Base-by-base conservation (phyloP, 2,329 filamentous ascomycete genomes). In the Neonectria neomacrospora region DNA sequence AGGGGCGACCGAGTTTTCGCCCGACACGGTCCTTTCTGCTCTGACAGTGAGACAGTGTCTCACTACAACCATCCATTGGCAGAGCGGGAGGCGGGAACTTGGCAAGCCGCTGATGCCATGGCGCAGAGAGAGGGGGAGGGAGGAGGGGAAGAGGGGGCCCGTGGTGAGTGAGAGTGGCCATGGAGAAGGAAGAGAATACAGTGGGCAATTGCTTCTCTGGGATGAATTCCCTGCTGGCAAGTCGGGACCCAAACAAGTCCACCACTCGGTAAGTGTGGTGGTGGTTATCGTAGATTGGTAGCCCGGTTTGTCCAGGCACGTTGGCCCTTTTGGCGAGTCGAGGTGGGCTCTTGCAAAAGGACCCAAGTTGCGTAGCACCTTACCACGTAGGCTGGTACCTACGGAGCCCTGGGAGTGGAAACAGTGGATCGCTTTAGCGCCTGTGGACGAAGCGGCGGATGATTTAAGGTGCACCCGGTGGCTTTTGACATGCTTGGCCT, bases 381-480 rank as follows among this genome's bases (percentile, higher is more conserved):
- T 54, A 18, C 64, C 51, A 66, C 54, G 30, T 37, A 22, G 12
- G 45, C 32, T 18, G 59, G 52, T 42, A 51, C 20, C 41, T 52
- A 69, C 45, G 65, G 61, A 65, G 65, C 67, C 65, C 67, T 66
- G 68, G 68, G 67, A 71, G 70, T 72, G 34, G 34, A 37, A 37
- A 16, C 14, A 37, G 34, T 37, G 70, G 70, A 71, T 71, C 63
- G 64, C 68, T 69, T 71, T 72, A 72, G 70, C 70, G 70, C 60
- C 60, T 62, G n/a, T 65, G 58, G 61, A 23, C 57, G 65, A 63
- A 58, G 70, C 65, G 72, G 70, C 68, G 70, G 70, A 65, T 72
- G 70, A 72, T 72, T 72, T 72, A 72, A 72, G 65, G 70, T 72
- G 70, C 68, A 70, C 67, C 70, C 68, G 70, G 70, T 62, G 68